A percentile compares a stretch with the other conserved stretches of the same genome.
These are phyloP conservation scores for Fusarium papillatum DNA, from an alignment of 2,329 filamentous ascomycete genomes.

Conservation along the genomic window DNA sequence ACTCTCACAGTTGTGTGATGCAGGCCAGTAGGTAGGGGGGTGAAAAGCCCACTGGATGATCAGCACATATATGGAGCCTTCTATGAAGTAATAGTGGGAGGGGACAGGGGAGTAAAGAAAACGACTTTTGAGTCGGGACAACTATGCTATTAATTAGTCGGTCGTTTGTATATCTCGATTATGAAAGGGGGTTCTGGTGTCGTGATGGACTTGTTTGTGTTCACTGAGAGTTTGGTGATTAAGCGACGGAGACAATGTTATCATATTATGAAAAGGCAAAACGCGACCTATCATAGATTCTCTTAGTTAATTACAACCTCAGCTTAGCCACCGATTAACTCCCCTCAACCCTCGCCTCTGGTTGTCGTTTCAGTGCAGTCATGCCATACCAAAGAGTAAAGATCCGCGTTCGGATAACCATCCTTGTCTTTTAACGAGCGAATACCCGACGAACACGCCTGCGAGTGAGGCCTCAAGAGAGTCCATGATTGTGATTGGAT, in stretches of 20 bases:
- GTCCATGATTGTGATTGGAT: neutral
- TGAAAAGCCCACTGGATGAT: too few species aligned
- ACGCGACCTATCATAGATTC: neutral
- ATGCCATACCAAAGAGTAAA: neutral
- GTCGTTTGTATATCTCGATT: too few species aligned
- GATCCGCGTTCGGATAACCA: neutral
- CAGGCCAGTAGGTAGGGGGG: too few species aligned
- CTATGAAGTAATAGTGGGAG: too few species aligned
- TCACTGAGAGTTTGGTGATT: neutral
- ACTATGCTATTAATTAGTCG: too few species aligned
- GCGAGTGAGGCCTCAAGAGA: neutral
- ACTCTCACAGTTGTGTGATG: neutral
- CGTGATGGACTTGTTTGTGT: neutral
- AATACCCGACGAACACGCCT: neutral
- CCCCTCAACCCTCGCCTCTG: neutral
- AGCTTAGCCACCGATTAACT: neutral
- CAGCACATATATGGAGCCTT: too few species aligned
- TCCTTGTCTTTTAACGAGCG: neutral
- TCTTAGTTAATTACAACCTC: neutral
- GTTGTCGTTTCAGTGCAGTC: neutral
- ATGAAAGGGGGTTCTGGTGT: too few species aligned
- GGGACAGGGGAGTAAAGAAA: too few species aligned
- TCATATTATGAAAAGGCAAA: neutral
- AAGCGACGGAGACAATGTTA: neutral
- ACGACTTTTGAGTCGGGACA: too few species aligned